Percentiles rank a stretch among this genome's conserved stretches.
These are phyloP conservation scores for Colletotrichum acutatum DNA, from an alignment of 2,329 filamentous ascomycete genomes.

Conservation along the genomic window DNA sequence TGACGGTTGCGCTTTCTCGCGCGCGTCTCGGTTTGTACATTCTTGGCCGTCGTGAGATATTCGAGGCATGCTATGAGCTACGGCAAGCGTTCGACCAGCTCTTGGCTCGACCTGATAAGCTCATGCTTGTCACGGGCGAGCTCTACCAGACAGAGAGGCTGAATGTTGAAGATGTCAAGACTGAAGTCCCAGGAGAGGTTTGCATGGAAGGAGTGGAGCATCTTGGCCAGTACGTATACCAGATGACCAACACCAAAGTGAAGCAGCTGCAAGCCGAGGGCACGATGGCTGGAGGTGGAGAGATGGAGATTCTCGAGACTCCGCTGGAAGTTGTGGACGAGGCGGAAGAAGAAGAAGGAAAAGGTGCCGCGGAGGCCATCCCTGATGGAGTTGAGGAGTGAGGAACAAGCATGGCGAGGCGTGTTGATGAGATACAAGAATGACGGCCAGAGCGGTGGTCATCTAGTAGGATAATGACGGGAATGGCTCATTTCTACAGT, in stretches of 20 bases:
- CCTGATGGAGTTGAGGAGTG: conserved; percentile 45
- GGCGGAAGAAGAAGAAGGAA: conserved; percentile 38
- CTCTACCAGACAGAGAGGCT: conserved; percentile 78
- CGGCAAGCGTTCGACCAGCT: conserved; percentile 86
- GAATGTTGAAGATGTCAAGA: conserved; percentile 56
- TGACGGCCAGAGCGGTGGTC: not conserved
- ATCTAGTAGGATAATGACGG: not conserved
- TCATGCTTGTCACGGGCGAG: conserved; percentile 85
- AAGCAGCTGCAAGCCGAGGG: conserved; percentile 59
- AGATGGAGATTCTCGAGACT: conserved; percentile 38
- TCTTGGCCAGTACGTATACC: conserved; percentile 93
- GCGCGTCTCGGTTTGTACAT: conserved; percentile 93
- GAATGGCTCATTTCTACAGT: not conserved
- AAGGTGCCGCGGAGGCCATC: conserved; percentile 38
- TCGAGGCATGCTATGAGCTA: conserved; percentile 89
- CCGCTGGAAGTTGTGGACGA: conserved; percentile 41
- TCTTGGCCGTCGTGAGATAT: conserved; percentile 87
- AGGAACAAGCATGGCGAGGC: conserved; percentile 21
- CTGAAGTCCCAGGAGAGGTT: conserved; percentile 66
- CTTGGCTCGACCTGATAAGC: conserved; percentile 80
- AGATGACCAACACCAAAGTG: conserved; percentile 82
- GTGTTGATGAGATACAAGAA: conserved; percentile 8
- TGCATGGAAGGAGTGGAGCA: conserved; percentile 94
- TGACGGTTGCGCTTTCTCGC: conserved; percentile 94
- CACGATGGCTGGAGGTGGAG: conserved; percentile 37